Conservation (phyloP, 192 early-diverging fungal species). For the Podila verticillata region DNA sequence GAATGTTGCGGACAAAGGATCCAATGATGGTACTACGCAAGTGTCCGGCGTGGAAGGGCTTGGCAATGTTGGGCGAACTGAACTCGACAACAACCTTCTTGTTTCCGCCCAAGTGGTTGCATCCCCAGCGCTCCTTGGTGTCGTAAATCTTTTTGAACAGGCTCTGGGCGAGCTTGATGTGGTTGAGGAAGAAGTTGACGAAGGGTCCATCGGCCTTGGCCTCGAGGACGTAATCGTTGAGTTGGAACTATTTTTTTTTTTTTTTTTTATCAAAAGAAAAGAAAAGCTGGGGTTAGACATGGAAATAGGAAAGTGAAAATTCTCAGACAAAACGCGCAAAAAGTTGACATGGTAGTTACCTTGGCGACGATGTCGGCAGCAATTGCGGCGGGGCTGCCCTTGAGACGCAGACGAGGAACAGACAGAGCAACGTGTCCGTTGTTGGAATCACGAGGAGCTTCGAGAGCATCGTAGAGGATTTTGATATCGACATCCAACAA, state of each 20-base stretch:
- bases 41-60: slow-evolving; percentile 98
- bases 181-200: slow-evolving; percentile 79
- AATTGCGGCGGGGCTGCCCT: slow-evolving; percentile 74
- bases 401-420: slow-evolving; percentile 71
- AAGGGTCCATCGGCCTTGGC: slow-evolving; percentile 72
- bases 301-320: background rate
- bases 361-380: slow-evolving; percentile 71
- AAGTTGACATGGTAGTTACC: slow-evolving; percentile 19
- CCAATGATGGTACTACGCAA: slow-evolving; percentile 98
- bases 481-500: slow-evolving; percentile 57
- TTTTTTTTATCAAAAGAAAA: background rate
- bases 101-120: slow-evolving; percentile 69
- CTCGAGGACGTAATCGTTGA: slow-evolving; percentile 63
- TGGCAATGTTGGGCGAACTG: slow-evolving; percentile 97
- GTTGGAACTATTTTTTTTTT: slow-evolving; percentile 61
- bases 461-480: slow-evolving; percentile 64
- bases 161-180: slow-evolving; percentile 58
- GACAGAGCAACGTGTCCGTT: slow-evolving; percentile 79
- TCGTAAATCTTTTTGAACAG: slow-evolving; percentile 66
- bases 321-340: background rate
- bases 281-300: background rate
- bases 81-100: slow-evolving; percentile 93
- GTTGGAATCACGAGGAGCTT: slow-evolving; percentile 65
- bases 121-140: slow-evolving; percentile 67
- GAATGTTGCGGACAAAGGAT: slow-evolving; percentile 85